A percentile compares a stretch with the other conserved stretches of the same genome.
phyloP scores from a whole-genome alignment of 495 filamentous ascomycete genomes.

The Penicillium cinerascens region DNA sequence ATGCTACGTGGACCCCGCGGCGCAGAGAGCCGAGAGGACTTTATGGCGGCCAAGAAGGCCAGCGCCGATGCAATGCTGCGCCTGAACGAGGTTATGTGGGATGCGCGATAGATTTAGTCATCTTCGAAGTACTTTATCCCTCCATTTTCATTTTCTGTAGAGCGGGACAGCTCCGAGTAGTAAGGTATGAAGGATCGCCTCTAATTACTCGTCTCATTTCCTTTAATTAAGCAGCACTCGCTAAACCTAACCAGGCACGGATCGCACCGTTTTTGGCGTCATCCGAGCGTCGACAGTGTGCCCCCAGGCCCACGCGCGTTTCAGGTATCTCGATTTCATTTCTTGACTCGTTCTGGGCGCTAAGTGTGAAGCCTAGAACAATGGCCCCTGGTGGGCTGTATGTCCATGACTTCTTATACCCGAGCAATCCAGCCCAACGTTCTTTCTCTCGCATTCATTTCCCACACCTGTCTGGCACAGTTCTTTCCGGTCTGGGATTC shows the following conservation, averaged over 20 bases:
- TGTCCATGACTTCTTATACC: not conserved
- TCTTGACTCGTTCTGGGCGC: conserved; percentile 12
- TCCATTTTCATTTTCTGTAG: not conserved
- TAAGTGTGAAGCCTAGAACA: conserved; percentile 5
- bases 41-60: conserved; percentile 66
- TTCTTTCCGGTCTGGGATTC: conserved; percentile 25
- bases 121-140: not conserved
- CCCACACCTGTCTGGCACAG: conserved; percentile 27
- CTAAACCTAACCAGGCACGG: conserved; percentile 13
- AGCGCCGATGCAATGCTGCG: conserved; percentile 71
- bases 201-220: conserved; percentile 5
- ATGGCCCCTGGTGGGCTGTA: not conserved
- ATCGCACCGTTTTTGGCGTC: conserved; percentile 10
- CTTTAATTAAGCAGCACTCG: conserved; percentile 16
- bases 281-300: conserved; percentile 15
- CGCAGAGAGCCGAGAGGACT: conserved; percentile 68
- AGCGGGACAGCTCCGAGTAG: not conserved
- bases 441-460: conserved; percentile 6
- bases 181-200: not conserved
- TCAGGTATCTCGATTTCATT: conserved; percentile 29
- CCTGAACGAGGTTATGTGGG: conserved; percentile 80
- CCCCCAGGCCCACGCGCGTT: conserved; percentile 28
- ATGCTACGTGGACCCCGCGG: conserved; percentile 52
- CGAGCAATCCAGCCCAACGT: not conserved
- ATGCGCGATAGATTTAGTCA: conserved; percentile 34